A percentile compares a stretch with the other conserved stretches of the same genome.
These are phyloP conservation scores for Blastomyces parvus DNA, from an alignment of 2,329 filamentous ascomycete species.

Conservation along the genomic window DNA sequence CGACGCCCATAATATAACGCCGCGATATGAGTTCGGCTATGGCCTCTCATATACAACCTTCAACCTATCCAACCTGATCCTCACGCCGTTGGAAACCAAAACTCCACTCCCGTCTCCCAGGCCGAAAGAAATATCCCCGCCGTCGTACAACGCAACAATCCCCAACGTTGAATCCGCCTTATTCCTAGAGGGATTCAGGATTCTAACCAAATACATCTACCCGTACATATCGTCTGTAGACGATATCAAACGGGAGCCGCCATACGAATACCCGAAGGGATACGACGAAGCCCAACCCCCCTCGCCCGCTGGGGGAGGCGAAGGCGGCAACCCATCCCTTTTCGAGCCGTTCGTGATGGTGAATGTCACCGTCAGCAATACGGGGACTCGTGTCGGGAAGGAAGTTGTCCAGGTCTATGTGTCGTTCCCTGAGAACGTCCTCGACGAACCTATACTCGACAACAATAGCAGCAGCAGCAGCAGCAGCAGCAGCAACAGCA, in stretches of 20 bases:
- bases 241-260: slow-evolving; percentile 35
- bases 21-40: slow-evolving; percentile 77
- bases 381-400: slow-evolving; percentile 39
- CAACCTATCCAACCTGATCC: slow-evolving; percentile 46
- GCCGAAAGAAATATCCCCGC: slow-evolving; percentile 39
- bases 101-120: slow-evolving; percentile 38
- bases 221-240: slow-evolving; percentile 53
- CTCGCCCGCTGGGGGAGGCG: slow-evolving; percentile 59
- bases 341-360: slow-evolving; percentile 45
- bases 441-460: slow-evolving; percentile 22
- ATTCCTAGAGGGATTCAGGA: slow-evolving; percentile 52
- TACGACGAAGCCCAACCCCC: slow-evolving; percentile 43
- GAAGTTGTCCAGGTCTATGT: slow-evolving; percentile 50
- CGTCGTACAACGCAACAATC: slow-evolving; percentile 46
- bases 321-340: slow-evolving; percentile 50
- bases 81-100: slow-evolving; percentile 43
- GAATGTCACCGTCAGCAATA: slow-evolving; percentile 43
- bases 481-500: background rate
- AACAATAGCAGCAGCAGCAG: background rate
- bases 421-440: slow-evolving; percentile 32
- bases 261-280: slow-evolving; percentile 46
- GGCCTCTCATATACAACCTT: slow-evolving; percentile 76
- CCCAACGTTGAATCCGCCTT: slow-evolving; percentile 49
- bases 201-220: slow-evolving; percentile 61
- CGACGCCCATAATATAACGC: slow-evolving; percentile 62